phyloP scores from a whole-genome alignment of 805 yeast genomes.

The Teunomyces stri region DNA sequence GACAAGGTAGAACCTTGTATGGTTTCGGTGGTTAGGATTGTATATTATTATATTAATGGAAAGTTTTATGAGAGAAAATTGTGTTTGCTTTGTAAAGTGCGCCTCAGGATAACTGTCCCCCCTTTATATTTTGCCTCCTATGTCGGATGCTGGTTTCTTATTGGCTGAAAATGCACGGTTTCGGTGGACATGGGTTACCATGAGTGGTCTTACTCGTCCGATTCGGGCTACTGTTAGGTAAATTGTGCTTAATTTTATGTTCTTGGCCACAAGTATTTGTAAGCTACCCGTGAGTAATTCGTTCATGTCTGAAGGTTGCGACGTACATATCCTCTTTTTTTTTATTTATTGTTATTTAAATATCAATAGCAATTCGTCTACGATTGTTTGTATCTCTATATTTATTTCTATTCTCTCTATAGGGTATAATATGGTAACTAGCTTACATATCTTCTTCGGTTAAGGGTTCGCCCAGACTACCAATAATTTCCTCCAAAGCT shows the following conservation, averaged over 20 bases:
- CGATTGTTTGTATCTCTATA: neutral
- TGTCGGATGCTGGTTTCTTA: neutral
- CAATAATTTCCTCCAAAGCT: slow-evolving; percentile 8
- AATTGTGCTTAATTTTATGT: neutral
- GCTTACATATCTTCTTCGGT: slow-evolving; percentile 8
- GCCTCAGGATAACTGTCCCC: too few species aligned
- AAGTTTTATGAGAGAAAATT: slow-evolving; percentile 1
- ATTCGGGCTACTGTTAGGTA: neutral
- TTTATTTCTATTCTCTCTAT: slow-evolving; percentile 6
- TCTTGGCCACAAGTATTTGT: too few species aligned
- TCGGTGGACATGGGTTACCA: neutral
- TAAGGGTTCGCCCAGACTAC: slow-evolving; percentile 11
- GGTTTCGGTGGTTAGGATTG: slow-evolving; percentile 96
- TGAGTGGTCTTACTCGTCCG: neutral
- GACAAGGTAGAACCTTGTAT: slow-evolving; percentile 99
- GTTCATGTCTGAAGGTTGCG: neutral
- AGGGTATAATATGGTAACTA: neutral
- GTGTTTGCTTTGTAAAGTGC: neutral
- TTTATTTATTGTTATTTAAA: neutral
- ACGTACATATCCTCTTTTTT: neutral
- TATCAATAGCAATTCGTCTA: neutral
- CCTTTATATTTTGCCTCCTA: too few species aligned
- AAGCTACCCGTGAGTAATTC: neutral
- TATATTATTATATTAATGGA: slow-evolving; percentile 8
- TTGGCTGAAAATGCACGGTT: neutral